Base-by-base conservation (phyloP, 2,329 filamentous ascomycete genomes). In the Metarhizium brunneum region DNA sequence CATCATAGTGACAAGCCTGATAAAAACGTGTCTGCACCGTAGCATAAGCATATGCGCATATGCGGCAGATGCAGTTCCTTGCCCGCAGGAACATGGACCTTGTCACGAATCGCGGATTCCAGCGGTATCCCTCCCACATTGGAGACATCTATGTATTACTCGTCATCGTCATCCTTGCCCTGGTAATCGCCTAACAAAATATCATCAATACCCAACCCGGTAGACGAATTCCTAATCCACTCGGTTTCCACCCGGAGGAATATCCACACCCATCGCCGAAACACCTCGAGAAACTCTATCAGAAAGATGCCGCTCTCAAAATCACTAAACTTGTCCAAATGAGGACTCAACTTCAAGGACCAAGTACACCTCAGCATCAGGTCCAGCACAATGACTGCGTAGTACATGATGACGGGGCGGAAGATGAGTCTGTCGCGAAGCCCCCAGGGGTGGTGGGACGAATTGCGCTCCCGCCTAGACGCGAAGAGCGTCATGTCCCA, bases 201-300 rank as follows among this genome's bases (percentile, higher is more conserved):
- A 66, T 92, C 88, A 62, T 90, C 86, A 68, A 81, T 63, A 65
- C 78, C 68, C 69, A 84, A 60, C 68, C 84, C 70, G 70, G 68
- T 67, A 18, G 71, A 69, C 14, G 72, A 74, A 61, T 72, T 79
- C 72, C 84, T 76, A 71, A 90, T 81, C 88, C 88, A 96, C 75
- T 99, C 94, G 25, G 90, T 92, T 76, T 99, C 94, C 45, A 95
- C 86, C 10, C 94, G 83, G 72, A 97, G 90, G 72, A 96, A 97
- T 56, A 96, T 90, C 94, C 94, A 99, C 58, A 97, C 81, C 91
- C 92, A 97, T 56, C 94, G 81, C 50, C 94, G 81, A 49, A 90
- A 78, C 18, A 97, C 88, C 73, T 99, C 94, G 11, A 96, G 76
- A 48, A 89, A 79, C 75, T 96, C 87, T 65, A 97, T 83, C 30